These are phyloP conservation scores for Podosphaera xanthii DNA, from an alignment of 2,329 filamentous ascomycete species.

Conservation along the genomic window DNA sequence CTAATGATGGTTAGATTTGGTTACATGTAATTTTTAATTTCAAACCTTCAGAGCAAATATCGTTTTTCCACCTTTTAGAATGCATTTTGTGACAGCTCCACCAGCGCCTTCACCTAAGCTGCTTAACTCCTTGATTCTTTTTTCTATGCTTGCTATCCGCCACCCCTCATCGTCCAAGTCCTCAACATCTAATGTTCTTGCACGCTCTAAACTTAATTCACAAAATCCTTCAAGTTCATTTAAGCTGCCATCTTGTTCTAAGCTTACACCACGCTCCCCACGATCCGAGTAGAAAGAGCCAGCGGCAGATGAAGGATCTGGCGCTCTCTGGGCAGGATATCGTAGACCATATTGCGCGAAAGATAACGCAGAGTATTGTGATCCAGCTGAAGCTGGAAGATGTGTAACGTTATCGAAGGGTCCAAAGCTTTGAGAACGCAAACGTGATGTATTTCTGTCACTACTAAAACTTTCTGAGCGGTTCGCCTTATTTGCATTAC, in stretches of 20 bases:
- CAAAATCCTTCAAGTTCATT: constrained; percentile 59
- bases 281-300: constrained; percentile 65
- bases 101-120: constrained; percentile 86
- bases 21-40: background rate
- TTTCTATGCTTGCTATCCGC: constrained; percentile 77
- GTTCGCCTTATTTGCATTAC: constrained; percentile 26
- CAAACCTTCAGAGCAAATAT: constrained; percentile 86
- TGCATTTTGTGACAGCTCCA: constrained; percentile 80
- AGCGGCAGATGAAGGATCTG: constrained; percentile 73
- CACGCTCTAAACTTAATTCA: constrained; percentile 59
- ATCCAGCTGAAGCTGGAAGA: constrained; percentile 70
- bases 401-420: constrained; percentile 52
- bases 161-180: constrained; percentile 89
- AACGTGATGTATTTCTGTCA: constrained; percentile 58
- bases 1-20: constrained; percentile 22
- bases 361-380: constrained; percentile 61
- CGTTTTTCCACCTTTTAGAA: constrained; percentile 75
- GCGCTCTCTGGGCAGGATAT: constrained; percentile 37
- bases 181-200: constrained; percentile 69
- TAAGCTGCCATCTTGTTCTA: constrained; percentile 66
- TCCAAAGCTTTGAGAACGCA: constrained; percentile 65
- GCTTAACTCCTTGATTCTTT: constrained; percentile 69
- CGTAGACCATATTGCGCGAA: constrained; percentile 56
- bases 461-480: constrained; percentile 55
- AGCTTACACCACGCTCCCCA: constrained; percentile 49